Base-by-base conservation (phyloP, 2,329 filamentous ascomycete species). In the Aspergillus niger region DNA sequence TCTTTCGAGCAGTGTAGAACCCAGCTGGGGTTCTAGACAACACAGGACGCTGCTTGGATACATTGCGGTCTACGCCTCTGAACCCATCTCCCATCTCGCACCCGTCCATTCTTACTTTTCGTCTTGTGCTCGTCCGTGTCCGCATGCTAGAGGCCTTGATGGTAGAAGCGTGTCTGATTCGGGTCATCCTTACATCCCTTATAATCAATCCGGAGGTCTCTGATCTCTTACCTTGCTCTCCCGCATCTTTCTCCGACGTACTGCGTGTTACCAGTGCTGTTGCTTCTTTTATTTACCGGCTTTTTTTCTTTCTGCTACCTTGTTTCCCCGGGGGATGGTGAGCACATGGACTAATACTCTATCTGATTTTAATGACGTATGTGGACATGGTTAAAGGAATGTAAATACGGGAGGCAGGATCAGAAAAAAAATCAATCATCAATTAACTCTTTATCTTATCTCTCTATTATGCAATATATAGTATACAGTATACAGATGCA, bases 341-440 rank as follows among this genome's bases (percentile, higher is more conserved):
- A 66, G 61, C 43, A 63, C 61, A 65, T 62, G 63, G 67, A 66
- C 65, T 69, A 68, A 70, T 70, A 66, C 65, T 65, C 61, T 68
- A 67, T 65, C 65, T 64, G 63, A 65, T 65, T 72, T 69, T 74
- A 74, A 75, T 75, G 68, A 73, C 72, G 70, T 68, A 74, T 69
- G 69, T 66, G 67, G 67, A 67, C 63, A 68, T 64, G 66, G 65
- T 63, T 64, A 65, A 62, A 67, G 70, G 68, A 69, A 70, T 74
- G 72, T 74, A 74, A 71, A 74, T 74, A 72, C 66, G 65, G 64
- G 67, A 69, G 64, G 65, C 62, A 62, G 57, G 66, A 66, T 61
- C 30, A 47, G 43, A 52, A 55, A 59, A 55, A 55, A 38, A 39
- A 38, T 50, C 32, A 43, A 28, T 26, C 24, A 43, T 28, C 20